Base-by-base conservation (phyloP, 495 filamentous ascomycete species). In the Beverwykella pulmonaria region DNA sequence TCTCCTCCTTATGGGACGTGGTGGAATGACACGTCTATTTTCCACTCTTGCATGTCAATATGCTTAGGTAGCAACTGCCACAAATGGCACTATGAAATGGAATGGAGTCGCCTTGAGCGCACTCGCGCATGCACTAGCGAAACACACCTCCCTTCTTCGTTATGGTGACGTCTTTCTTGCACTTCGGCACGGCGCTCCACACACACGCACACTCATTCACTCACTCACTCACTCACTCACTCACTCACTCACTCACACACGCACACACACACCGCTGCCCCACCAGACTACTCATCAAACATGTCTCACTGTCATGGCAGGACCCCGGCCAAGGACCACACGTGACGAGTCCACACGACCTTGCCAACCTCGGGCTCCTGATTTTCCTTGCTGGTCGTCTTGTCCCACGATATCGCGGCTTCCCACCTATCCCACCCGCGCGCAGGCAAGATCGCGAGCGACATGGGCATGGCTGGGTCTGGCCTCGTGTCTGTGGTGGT, bases 31-130 rank as follows among this genome's bases (percentile, higher is more conserved):
- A 41, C 30, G n/a, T 67, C 63, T 58, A n/a, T 48, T 29, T 54
- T 54, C 63, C 55, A 48, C 63, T 66, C 63, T 20, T 26, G 63
- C 63, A 60, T 47, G 39, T 6, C 47, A n/a, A 52, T 49, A 32
- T 54, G 44, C 0, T 49, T 67, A 61, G 49, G 56, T 67, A 56
- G 56, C 49, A 25, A 34, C 23, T 61, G 64, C 57, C 57, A 6
- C 39, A 1, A n/a, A 64, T 23, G 64, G 62, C 53, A 52, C 61
- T 22, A 30, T n/a, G 26, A 55, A 65, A 56, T 61, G 34, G 27
- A 61, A 67, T n/a, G 10, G 19, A 53, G 23, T 30, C 56, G 55
- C 54, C 63, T 39, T 23, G 54, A 50, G n/a, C 47, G 29, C 17
- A 15, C 17, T 7, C 39, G 17, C 17, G 39, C 39, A 44, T 34